Evolutionary conservation across 2,329 filamentous ascomycete species (phyloP).

Genomic region (Fusarium cyanostomum): DNA sequence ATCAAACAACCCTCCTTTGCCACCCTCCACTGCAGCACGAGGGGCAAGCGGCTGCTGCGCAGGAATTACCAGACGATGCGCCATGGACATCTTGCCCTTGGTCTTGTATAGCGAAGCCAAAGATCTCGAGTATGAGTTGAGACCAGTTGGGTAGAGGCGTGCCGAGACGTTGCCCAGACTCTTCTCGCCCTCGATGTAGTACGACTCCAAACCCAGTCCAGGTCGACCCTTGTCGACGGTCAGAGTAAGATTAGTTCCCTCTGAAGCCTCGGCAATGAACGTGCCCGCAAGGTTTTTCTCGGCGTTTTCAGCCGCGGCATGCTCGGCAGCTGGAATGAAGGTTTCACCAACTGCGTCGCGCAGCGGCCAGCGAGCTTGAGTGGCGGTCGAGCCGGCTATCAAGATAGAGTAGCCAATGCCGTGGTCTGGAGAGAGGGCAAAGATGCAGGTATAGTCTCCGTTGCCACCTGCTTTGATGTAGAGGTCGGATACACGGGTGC

Average conservation of each 20-base stretch:
- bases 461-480: slow-evolving; percentile 32
- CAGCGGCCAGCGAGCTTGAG: slow-evolving; percentile 24
- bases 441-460: slow-evolving; percentile 5
- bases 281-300: slow-evolving; percentile 26
- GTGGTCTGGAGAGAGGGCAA: slow-evolving; percentile 30
- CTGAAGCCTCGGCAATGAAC: slow-evolving; percentile 11
- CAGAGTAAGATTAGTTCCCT: slow-evolving; percentile 17
- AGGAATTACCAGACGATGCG: slow-evolving; percentile 5
- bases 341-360: slow-evolving; percentile 24
- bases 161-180: not conserved
- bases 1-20: slow-evolving; percentile 22
- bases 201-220: not conserved
- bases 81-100: slow-evolving; percentile 13
- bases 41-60: not conserved
- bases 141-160: slow-evolving; percentile 21
- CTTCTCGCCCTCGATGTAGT: slow-evolving; percentile 4
- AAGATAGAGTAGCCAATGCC: slow-evolving; percentile 41
- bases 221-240: slow-evolving; percentile 9
- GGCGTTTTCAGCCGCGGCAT: slow-evolving; percentile 33
- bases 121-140: slow-evolving; percentile 17
- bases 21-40: slow-evolving; percentile 18
- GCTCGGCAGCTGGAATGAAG: slow-evolving; percentile 35
- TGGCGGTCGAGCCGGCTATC: slow-evolving; percentile 36
- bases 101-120: slow-evolving; percentile 12
- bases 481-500: slow-evolving; percentile 30